Evolutionary conservation across 176 grass and related monocot genomes (phyloP).

Genomic region (Juncus inflexus): DNA sequence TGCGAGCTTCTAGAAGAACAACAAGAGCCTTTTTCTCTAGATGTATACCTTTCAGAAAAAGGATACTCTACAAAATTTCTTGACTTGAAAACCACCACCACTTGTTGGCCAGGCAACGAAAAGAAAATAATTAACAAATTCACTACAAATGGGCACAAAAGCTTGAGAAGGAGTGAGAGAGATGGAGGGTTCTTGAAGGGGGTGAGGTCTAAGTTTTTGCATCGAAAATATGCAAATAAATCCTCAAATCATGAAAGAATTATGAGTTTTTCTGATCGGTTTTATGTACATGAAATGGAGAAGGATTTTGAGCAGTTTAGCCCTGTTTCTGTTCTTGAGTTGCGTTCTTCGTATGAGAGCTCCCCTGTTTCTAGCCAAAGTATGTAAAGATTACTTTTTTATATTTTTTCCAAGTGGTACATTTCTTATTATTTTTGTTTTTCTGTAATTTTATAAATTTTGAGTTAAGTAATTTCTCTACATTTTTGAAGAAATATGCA

Average conservation of each 20-base stretch:
- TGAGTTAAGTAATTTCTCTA: no score
- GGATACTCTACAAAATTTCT: slow-evolving; percentile 48
- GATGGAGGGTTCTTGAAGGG: slow-evolving; percentile 28
- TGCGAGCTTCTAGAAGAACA: slow-evolving; percentile 76
- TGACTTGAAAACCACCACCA: slow-evolving; percentile 35
- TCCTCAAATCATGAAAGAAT: background rate
- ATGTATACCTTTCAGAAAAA: slow-evolving; percentile 77
- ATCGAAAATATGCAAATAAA: slow-evolving; percentile 10
- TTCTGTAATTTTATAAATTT: no score
- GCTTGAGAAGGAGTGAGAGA: background rate
- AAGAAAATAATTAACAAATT: slow-evolving; percentile 39
- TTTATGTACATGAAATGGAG: slow-evolving; percentile 7
- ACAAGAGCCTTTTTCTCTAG: slow-evolving; percentile 83
- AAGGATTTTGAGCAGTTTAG: slow-evolving; percentile 64
- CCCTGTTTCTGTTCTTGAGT: slow-evolving; percentile 74
- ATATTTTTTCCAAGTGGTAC: background rate
- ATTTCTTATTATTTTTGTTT: background rate
- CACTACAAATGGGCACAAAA: slow-evolving; percentile 26
- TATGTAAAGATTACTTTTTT: slow-evolving; percentile 2
- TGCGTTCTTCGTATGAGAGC: slow-evolving; percentile 45
- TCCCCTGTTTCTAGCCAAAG: slow-evolving; percentile 33
- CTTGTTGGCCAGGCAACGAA: slow-evolving; percentile 57
- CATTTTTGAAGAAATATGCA: no score
- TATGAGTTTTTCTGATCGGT: background rate
- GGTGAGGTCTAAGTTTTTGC: slow-evolving; percentile 57